Evolutionary conservation across 495 filamentous ascomycete species (phyloP).

Genomic region (Thermothielavioides terrestris): DNA sequence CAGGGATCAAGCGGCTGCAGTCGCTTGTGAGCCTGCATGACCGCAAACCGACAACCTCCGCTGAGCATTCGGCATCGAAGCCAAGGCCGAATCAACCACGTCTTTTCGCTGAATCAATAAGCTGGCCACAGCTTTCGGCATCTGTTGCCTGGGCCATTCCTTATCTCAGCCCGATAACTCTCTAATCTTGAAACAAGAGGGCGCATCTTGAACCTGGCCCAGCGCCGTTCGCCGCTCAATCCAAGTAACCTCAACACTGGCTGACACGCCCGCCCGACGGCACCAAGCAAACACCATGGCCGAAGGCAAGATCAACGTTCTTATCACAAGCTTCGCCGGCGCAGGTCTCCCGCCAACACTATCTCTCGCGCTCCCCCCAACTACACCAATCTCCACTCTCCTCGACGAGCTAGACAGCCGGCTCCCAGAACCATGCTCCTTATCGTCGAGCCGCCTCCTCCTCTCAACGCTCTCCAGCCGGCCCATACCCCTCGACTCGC

Average conservation of each 20-base stretch:
- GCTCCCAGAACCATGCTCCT: slow-evolving; percentile 43
- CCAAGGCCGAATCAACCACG: no score
- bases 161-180: no score
- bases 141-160: no score
- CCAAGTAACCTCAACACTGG: neutral
- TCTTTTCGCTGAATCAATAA: no score
- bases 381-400: slow-evolving; percentile 59
- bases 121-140: no score
- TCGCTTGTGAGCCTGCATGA: no score
- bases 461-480: slow-evolving; percentile 78
- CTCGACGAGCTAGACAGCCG: slow-evolving; percentile 51
- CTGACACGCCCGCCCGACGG: neutral
- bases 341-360: slow-evolving; percentile 71
- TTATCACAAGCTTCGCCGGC: slow-evolving; percentile 75
- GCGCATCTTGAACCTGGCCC: neutral
- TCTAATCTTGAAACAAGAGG: neutral
- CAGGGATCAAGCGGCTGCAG: neutral
- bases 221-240: neutral
- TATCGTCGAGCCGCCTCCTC: slow-evolving; percentile 45
- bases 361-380: slow-evolving; percentile 56
- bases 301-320: slow-evolving; percentile 59
- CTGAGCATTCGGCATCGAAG: no score
- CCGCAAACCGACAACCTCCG: no score
- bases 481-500: slow-evolving; percentile 44
- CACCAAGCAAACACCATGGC: slow-evolving; percentile 31